Evolutionary conservation across 176 grass and related monocot species (phyloP), one percentile per base, ranked within the genome.

Genomic region (Lolium multiflorum): DNA sequence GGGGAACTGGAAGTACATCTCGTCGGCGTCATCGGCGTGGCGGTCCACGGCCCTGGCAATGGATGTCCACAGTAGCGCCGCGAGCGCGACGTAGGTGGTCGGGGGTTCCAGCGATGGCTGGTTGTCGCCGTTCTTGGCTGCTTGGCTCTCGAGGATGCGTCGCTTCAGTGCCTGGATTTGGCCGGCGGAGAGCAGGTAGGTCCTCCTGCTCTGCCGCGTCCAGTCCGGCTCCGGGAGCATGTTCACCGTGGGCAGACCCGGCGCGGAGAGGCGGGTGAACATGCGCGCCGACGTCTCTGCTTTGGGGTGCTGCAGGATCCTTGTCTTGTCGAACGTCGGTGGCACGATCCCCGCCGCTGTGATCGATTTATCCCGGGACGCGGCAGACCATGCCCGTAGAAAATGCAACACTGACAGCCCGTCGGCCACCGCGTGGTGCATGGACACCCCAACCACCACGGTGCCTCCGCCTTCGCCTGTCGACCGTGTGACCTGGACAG

Each of bases 401-500:
- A 43, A 43, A 43, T 43, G 6, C 41, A 7, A 43, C 41, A 6
- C 6, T 43, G 7, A 5, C 35, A 55, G 61, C 0, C 90, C 90
- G 25, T 95, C 93, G 20, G 47, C 84, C 11, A 76, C 85, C 1
- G 35, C 52, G 22, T 95, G 93, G 69, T 81, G 74, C n/a, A 90
- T 6, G n/a, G 93, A 48, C n/a, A 89, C 71, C 0, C 93, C 90
- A 4, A 95, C 51, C 1, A 83, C 82, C 73, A 86, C 57, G 35
- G 37, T 80, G 56, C 24, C 15, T 0, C 16, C 18, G 4, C 8
- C 3, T 38, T 3, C 37, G 3, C 0, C 9, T 7, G 26, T 56
- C 1, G 78, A 48, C 39, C 80, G 80, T 18, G 88, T 92, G 18
- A 91, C 87, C 57, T 95, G 88, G 73, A 92, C 70, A 17, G 88